phyloP scores from a whole-genome alignment of 2,329 filamentous ascomycete species.

The Trichoderma oligosporum region DNA sequence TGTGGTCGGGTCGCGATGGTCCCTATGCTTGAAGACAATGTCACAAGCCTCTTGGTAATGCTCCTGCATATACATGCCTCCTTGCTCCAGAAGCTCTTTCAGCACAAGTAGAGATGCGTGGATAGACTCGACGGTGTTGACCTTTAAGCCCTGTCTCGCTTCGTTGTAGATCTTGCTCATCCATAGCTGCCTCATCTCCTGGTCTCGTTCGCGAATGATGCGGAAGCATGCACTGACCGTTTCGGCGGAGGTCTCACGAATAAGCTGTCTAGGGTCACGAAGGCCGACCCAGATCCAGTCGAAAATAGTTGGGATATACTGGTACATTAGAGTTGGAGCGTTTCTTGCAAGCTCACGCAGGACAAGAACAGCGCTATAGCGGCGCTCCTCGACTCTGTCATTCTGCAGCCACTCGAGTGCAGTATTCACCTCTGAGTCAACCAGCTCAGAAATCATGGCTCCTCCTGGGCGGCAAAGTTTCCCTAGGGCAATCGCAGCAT shows the following conservation, averaged over 20 bases:
- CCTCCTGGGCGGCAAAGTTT: slow-evolving; percentile 89
- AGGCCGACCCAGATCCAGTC: slow-evolving; percentile 95
- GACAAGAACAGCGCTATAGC: slow-evolving; percentile 89
- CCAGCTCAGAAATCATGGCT: slow-evolving; percentile 88
- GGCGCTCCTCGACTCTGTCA: slow-evolving; percentile 85
- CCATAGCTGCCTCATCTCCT: slow-evolving; percentile 80
- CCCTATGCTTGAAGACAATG: slow-evolving; percentile 86
- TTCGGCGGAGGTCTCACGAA: slow-evolving; percentile 86
- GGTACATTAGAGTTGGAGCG: slow-evolving; percentile 91
- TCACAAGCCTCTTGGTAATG: slow-evolving; percentile 91
- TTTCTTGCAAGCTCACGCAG: slow-evolving; percentile 87
- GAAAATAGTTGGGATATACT: slow-evolving; percentile 91
- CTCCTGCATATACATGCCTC: slow-evolving; percentile 98
- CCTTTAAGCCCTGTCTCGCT: slow-evolving; percentile 72
- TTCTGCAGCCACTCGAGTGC: slow-evolving; percentile 96
- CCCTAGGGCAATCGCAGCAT: slow-evolving; percentile 82
- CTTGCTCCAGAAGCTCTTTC: slow-evolving; percentile 88
- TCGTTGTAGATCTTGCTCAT: slow-evolving; percentile 90
- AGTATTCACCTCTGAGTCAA: slow-evolving; percentile 94
- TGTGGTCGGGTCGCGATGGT: slow-evolving; percentile 84
- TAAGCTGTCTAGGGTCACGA: slow-evolving; percentile 83
- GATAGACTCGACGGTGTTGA: slow-evolving; percentile 78
- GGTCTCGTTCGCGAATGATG: slow-evolving; percentile 90
- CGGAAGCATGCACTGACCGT: slow-evolving; percentile 93
- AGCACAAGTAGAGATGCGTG: slow-evolving; percentile 93